Conservation (phyloP, 2,329 filamentous ascomycete genomes). For the Phialophora expanda region DNA sequence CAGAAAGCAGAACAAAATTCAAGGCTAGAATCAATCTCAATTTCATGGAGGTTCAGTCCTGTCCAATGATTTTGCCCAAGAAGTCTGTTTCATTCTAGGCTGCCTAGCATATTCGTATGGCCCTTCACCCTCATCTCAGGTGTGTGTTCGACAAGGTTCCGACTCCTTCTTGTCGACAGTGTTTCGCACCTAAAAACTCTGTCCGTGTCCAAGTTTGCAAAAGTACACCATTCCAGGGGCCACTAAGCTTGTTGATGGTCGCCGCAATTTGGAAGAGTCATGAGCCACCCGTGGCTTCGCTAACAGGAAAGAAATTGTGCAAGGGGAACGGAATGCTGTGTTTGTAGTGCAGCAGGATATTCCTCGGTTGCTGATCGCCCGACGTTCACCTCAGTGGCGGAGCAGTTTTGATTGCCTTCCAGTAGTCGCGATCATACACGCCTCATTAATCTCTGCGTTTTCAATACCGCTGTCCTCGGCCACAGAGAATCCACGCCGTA, state of each 20-base stretch:
- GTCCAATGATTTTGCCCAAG: neutral
- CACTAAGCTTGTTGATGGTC: neutral
- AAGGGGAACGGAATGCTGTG: neutral
- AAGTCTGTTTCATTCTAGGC: neutral
- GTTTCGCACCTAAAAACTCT: neutral
- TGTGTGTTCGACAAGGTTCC: neutral
- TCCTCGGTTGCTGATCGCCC: neutral
- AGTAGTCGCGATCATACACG: neutral
- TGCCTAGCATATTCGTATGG: neutral
- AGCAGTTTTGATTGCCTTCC: neutral
- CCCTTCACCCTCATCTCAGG: neutral
- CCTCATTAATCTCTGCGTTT: neutral
- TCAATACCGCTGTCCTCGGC: neutral
- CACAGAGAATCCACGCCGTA: neutral
- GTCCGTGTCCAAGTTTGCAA: neutral
- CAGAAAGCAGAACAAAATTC: neutral
- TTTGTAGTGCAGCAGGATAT: neutral
- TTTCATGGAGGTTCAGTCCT: neutral
- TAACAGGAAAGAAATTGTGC: neutral
- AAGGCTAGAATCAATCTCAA: constrained; percentile 8
- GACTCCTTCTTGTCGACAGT: neutral
- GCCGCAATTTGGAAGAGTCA: neutral
- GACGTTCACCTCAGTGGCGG: neutral
- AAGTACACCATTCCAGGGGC: neutral
- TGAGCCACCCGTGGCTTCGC: neutral